Evolutionary conservation across 176 grass and related monocot species (phyloP).

Genomic region (Oropetium thomaeum): DNA sequence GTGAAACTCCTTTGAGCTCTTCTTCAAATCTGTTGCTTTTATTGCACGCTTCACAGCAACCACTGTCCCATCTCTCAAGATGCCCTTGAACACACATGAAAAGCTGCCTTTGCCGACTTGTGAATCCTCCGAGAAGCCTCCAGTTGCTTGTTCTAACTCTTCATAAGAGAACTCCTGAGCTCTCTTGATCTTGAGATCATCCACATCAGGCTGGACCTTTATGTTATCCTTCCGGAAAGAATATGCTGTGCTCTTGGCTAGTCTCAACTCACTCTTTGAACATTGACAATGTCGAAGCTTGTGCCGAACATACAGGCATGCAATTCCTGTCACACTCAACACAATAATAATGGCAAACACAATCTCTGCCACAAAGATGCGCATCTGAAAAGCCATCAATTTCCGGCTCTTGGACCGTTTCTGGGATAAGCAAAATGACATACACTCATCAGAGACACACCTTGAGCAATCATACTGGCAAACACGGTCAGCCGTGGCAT

Average conservation of each 20-base stretch:
- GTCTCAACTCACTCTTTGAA: slow-evolving; percentile 50
- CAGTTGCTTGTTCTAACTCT: slow-evolving; percentile 81
- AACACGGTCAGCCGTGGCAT: slow-evolving; percentile 55
- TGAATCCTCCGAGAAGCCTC: slow-evolving; percentile 76
- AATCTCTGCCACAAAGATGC: slow-evolving; percentile 83
- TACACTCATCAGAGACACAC: slow-evolving; percentile 62
- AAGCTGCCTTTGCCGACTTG: slow-evolving; percentile 92
- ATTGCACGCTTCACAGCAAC: slow-evolving; percentile 93
- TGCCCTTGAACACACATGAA: slow-evolving; percentile 91
- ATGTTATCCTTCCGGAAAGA: slow-evolving; percentile 83
- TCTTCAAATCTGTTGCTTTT: slow-evolving; percentile 87
- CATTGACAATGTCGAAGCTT: slow-evolving; percentile 68
- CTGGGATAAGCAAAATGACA: slow-evolving; percentile 48
- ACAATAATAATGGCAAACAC: slow-evolving; percentile 68
- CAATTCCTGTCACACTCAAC: slow-evolving; percentile 52
- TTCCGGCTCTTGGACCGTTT: slow-evolving; percentile 48
- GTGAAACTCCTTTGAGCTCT: slow-evolving; percentile 94
- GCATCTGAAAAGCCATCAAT: slow-evolving; percentile 74
- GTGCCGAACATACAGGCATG: slow-evolving; percentile 71
- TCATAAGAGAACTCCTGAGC: slow-evolving; percentile 80
- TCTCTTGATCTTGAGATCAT: slow-evolving; percentile 84
- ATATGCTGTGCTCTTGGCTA: slow-evolving; percentile 54
- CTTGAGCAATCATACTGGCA: slow-evolving; percentile 76
- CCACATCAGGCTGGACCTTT: slow-evolving; percentile 77
- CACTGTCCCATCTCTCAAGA: slow-evolving; percentile 79